phyloP scores from a whole-genome alignment of 139 green algal species.

The Volvox africanus region DNA sequence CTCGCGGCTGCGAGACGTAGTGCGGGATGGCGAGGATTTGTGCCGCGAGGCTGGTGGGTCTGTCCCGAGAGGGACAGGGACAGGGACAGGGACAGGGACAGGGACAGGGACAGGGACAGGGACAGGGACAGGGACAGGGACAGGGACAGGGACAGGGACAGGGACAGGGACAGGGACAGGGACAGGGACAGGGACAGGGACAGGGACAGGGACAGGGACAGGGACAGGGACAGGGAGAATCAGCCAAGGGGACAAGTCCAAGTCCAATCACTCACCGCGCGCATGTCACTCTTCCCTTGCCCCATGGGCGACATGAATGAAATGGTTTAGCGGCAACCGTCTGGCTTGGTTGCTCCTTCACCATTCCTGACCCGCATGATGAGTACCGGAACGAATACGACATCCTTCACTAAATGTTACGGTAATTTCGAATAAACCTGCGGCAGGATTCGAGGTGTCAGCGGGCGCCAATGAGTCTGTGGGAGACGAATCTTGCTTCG shows the following conservation, averaged over 20 bases:
- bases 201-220: too few relatives aligned
- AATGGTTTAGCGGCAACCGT: background rate
- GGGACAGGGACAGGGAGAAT: background rate
- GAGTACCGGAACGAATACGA: background rate
- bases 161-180: too few relatives aligned
- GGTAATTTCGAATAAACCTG: background rate
- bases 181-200: too few relatives aligned
- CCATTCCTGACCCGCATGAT: background rate
- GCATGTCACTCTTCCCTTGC: background rate
- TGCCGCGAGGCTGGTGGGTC: slow-evolving; percentile 29
- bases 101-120: too few relatives aligned
- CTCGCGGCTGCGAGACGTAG: slow-evolving; percentile 31
- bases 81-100: too few relatives aligned
- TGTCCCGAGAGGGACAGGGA: too few relatives aligned
- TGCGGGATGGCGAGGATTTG: slow-evolving; percentile 15
- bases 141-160: too few relatives aligned
- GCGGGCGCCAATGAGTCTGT: background rate
- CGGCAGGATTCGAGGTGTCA: background rate
- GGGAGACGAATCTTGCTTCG: background rate
- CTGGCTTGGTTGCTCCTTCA: background rate
- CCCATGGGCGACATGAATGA: background rate
- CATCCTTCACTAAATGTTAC: background rate
- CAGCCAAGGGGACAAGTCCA: background rate
- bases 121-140: too few relatives aligned
- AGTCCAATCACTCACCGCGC: background rate